A percentile compares a stretch with the other conserved stretches of the same genome.
Evolutionary conservation across 345 rosid species (phyloP).

Genomic region (Pistacia integerrima): DNA sequence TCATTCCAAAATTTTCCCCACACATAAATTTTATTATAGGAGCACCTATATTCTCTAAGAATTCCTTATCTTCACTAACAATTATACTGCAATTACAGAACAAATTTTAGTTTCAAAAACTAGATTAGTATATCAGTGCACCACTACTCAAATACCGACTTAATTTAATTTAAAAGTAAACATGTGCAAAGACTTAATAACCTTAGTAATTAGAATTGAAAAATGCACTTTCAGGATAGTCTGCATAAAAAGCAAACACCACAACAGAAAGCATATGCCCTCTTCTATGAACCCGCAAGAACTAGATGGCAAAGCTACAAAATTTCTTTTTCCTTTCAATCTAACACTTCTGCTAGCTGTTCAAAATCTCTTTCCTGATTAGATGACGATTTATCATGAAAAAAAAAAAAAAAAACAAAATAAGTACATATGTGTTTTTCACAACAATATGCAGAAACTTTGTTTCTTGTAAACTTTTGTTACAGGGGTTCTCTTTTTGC

Average conservation of each 20-base stretch:
- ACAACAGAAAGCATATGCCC: constrained; percentile 3
- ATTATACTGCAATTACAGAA: constrained; percentile 48
- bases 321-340: too few relatives aligned
- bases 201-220: not conserved
- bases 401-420: too few relatives aligned
- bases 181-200: not conserved
- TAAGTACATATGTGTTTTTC: too few relatives aligned
- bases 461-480: too few relatives aligned
- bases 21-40: not conserved
- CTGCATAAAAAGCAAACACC: not conserved
- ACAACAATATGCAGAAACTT: too few relatives aligned
- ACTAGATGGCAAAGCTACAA: not conserved
- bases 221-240: not conserved
- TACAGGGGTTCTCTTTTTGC: too few relatives aligned
- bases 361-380: too few relatives aligned
- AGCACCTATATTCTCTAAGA: constrained; percentile 4
- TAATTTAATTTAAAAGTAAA: not conserved
- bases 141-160: not conserved
- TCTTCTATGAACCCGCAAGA: not conserved
- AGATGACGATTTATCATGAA: too few relatives aligned
- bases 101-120: constrained; percentile 22
- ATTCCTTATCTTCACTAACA: constrained; percentile 56
- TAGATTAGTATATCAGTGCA: not conserved
- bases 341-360: too few relatives aligned
- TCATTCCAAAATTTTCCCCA: not conserved